These are phyloP conservation scores for Phytophthora capsici DNA, from an alignment of 352 stramenopile genomes.

Conservation along the genomic window DNA sequence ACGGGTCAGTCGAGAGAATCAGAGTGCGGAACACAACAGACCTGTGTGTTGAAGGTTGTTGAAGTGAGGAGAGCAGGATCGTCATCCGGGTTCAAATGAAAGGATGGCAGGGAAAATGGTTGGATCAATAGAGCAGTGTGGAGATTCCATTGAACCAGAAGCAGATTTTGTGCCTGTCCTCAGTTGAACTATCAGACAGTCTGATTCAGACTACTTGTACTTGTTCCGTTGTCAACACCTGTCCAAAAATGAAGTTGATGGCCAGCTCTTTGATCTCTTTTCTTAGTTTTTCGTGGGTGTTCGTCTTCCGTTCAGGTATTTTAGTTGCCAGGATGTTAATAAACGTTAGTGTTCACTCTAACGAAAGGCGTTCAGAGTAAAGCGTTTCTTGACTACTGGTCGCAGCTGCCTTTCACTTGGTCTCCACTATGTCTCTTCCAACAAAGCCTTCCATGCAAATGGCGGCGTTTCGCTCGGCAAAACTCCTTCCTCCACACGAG, in stretches of 20 bases:
- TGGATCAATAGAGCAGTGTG: slow-evolving; percentile 23
- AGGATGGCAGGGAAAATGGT: slow-evolving; percentile 13
- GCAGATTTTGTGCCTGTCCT: slow-evolving; percentile 4
- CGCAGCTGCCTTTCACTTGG: background rate
- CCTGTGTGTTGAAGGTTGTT: slow-evolving; percentile 3
- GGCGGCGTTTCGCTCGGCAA: slow-evolving; percentile 30
- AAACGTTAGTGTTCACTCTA: slow-evolving; percentile 3
- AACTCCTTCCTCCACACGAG: slow-evolving; percentile 10
- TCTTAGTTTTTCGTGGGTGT: background rate
- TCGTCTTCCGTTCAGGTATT: background rate
- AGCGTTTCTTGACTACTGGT: slow-evolving; percentile 7
- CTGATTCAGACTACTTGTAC: too few relatives aligned
- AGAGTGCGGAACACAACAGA: background rate
- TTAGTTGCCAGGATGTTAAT: background rate
- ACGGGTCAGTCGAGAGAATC: background rate
- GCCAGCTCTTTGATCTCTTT: too few relatives aligned
- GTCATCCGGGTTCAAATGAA: slow-evolving; percentile 3
- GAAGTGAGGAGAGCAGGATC: slow-evolving; percentile 1
- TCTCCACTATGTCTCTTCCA: slow-evolving; percentile 22
- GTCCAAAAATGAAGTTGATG: too few relatives aligned
- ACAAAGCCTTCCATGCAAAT: slow-evolving; percentile 14
- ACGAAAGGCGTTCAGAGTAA: background rate
- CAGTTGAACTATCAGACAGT: slow-evolving; percentile 1
- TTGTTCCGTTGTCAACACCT: background rate
- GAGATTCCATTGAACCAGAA: slow-evolving; percentile 20